phyloP scores from a whole-genome alignment of 331 rosid species.

The Acacia concinna region DNA sequence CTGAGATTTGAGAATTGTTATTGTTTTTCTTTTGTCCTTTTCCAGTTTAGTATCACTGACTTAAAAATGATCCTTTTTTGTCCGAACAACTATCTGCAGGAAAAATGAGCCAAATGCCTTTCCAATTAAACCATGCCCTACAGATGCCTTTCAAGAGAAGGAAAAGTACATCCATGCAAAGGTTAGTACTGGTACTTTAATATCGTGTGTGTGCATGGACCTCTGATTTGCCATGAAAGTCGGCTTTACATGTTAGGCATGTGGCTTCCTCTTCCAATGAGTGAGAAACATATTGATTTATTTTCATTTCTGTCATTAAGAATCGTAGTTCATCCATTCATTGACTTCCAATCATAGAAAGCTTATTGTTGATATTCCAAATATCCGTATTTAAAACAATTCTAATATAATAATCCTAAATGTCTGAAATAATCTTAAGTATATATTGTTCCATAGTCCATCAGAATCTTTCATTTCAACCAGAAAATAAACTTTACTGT shows the following conservation, averaged over 20 bases:
- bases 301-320: conserved; percentile 8
- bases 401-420: too few species aligned
- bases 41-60: neutral
- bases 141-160: conserved; percentile 60
- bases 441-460: neutral
- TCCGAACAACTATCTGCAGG: conserved; percentile 53
- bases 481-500: neutral
- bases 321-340: neutral
- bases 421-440: neutral
- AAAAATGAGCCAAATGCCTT: conserved; percentile 41
- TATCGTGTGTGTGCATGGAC: neutral
- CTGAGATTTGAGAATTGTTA: neutral
- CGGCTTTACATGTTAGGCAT: conserved; percentile 21
- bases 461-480: neutral
- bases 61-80: conserved; percentile 1
- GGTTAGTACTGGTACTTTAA: conserved; percentile 44
- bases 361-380: neutral
- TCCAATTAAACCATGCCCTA: conserved; percentile 62
- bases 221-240: conserved; percentile 6
- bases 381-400: neutral
- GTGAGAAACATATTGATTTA: conserved; percentile 2
- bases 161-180: conserved; percentile 92
- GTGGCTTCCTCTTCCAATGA: conserved; percentile 15
- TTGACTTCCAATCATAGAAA: too few species aligned
- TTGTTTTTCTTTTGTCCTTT: neutral